Base-by-base conservation (phyloP, 345 rosid genomes). In the Brassica nigra region DNA sequence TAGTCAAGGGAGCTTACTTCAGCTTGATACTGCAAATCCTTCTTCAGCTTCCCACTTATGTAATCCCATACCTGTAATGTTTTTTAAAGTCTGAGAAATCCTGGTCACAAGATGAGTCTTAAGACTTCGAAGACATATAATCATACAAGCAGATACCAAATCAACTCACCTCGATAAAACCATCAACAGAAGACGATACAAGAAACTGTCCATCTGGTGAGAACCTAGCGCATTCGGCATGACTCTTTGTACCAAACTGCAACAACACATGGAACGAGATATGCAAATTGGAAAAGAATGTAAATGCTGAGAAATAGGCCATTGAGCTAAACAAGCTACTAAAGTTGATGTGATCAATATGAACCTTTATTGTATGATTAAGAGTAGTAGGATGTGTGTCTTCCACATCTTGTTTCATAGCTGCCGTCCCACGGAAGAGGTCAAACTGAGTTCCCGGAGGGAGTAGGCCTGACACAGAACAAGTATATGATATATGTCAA, bases 381-480 rank as follows among this genome's bases (percentile, higher is more conserved):
- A 89, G 90, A 68, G 85, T 80, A 52, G 92, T 90, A 59, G 98
- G 97, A 78, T 90, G 88, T 84, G 90, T 90, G 76, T 93, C 98
- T 49, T 95, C 99, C 30, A 93, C 90, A 83, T 96, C 98, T 83
- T 96, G 97, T 83, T 90, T 96, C 97, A 93, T 96, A 66, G 97
- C 97, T 83, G 99, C 94, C 47, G 97, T 92, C 77, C 97, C 99
- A 80, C 98, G 88, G 82, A 92, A 95, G 78, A 95, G 86, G 84
- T 93, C 97, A 85, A 93, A 96, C 83, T 96, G 98, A 55, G 99
- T 90, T 82, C 99, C 99, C 3, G 97, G 97, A 83, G 98, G 99
- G 74, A 93, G 93, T 80, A 95, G 85, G 62, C 98, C 97, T 93
- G 87, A 76, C 71, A 78, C 62, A 72, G 11, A 66, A 61, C 44